Evolutionary conservation across 208 protist species (phyloP).

Genomic region (Leptomonas seymouri): DNA sequence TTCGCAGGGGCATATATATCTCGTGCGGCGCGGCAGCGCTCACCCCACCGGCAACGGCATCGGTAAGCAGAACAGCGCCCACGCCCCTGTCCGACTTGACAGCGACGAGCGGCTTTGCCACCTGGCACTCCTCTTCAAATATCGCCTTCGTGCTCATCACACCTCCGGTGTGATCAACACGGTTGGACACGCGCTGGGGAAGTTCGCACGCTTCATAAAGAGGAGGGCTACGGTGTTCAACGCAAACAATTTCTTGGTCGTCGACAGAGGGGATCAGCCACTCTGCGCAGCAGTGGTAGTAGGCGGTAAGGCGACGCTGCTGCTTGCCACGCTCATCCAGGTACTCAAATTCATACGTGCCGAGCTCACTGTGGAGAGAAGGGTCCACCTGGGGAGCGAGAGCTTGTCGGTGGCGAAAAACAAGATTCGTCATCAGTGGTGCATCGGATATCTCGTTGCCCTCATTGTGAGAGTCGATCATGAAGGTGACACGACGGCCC

Average conservation of each 20-base stretch:
- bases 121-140: slow-evolving; percentile 9
- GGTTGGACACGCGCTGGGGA: background rate
- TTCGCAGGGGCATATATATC: slow-evolving; percentile 14
- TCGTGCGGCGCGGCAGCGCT: slow-evolving; percentile 2
- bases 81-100: slow-evolving; percentile 5
- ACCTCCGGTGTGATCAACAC: background rate
- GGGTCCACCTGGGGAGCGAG: background rate
- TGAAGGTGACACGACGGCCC: background rate
- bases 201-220: slow-evolving; percentile 10
- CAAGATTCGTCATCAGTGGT: background rate
- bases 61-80: slow-evolving; percentile 3
- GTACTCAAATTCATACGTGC: slow-evolving; percentile 8
- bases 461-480: no score
- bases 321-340: slow-evolving; percentile 13
- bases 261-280: background rate
- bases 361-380: slow-evolving; percentile 9
- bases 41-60: slow-evolving; percentile 10
- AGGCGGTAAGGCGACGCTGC: slow-evolving; percentile 5
- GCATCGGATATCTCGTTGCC: background rate
- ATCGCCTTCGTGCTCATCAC: slow-evolving; percentile 17
- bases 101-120: background rate
- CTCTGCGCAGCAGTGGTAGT: slow-evolving; percentile 11
- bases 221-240: slow-evolving; percentile 4
- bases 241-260: background rate
- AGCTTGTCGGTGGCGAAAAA: background rate